Evolutionary conservation across 495 filamentous ascomycete species (phyloP).

Genomic region (Penicillium canescens): DNA sequence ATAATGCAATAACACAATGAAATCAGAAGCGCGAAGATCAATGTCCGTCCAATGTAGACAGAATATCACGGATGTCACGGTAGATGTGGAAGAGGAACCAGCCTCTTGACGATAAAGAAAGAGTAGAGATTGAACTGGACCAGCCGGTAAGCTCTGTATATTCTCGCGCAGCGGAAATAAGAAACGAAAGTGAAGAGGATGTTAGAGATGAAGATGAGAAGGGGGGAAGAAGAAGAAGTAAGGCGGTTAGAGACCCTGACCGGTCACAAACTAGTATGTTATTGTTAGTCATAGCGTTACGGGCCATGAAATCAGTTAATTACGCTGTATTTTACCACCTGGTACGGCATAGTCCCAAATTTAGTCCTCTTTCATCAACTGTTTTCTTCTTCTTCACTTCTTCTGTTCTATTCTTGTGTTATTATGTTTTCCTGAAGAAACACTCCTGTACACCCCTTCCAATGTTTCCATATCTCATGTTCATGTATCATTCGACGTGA

Average conservation of each 20-base stretch:
- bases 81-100: constrained; percentile 30
- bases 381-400: too few relatives aligned
- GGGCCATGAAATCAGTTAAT: neutral
- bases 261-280: constrained; percentile 11
- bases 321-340: too few relatives aligned
- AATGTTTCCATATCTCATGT: too few relatives aligned
- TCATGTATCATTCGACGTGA: constrained; percentile 3
- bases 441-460: too few relatives aligned
- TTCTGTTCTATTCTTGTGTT: too few relatives aligned
- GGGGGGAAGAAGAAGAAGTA: constrained; percentile 20
- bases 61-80: neutral
- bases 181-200: constrained; percentile 35
- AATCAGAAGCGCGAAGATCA: constrained; percentile 8
- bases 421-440: too few relatives aligned
- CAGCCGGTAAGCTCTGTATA: constrained; percentile 40
- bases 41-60: constrained; percentile 7
- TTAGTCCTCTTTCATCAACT: too few relatives aligned
- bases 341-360: too few relatives aligned
- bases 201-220: constrained; percentile 10
- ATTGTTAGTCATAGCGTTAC: neutral
- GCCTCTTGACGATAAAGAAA: constrained; percentile 36
- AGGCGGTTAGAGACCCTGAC: constrained; percentile 10
- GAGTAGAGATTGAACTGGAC: constrained; percentile 43
- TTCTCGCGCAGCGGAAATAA: constrained; percentile 45
- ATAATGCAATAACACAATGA: neutral